Evolutionary conservation across 2,329 filamentous ascomycete genomes (phyloP).

Genomic region (Ambrosiella beaveri): DNA sequence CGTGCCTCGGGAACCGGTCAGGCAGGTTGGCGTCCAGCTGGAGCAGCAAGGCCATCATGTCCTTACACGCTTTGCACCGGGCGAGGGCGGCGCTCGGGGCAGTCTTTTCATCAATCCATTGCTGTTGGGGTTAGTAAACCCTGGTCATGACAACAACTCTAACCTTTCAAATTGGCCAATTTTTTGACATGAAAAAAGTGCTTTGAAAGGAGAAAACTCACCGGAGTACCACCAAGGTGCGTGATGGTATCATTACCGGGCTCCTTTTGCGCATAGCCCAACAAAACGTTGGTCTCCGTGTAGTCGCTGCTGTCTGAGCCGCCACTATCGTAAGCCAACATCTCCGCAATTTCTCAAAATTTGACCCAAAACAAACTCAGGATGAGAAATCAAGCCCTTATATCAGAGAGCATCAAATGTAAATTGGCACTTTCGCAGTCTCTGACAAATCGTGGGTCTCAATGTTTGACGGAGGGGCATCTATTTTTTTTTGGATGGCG

Average conservation of each 20-base stretch:
- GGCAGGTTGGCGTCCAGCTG: slow-evolving; percentile 86
- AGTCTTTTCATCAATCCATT: slow-evolving; percentile 61
- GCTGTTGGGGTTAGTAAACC: slow-evolving; percentile 29
- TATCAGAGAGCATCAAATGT: background rate
- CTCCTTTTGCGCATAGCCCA: slow-evolving; percentile 77
- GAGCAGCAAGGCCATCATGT: slow-evolving; percentile 66
- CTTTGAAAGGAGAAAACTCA: slow-evolving; percentile 29
- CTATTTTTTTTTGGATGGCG: slow-evolving; percentile 19
- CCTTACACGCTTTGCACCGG: slow-evolving; percentile 75
- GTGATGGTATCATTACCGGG: slow-evolving; percentile 67
- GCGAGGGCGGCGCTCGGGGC: slow-evolving; percentile 61
- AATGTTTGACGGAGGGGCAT: background rate
- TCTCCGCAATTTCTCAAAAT: slow-evolving; percentile 19
- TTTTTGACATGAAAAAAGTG: too few relatives aligned
- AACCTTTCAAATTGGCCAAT: too few relatives aligned
- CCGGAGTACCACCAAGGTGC: slow-evolving; percentile 71
- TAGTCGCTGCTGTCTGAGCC: slow-evolving; percentile 50
- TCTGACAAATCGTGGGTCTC: background rate
- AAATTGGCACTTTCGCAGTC: background rate
- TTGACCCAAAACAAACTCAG: background rate
- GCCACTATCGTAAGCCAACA: slow-evolving; percentile 76
- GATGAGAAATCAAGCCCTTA: background rate
- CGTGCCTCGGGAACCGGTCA: slow-evolving; percentile 69
- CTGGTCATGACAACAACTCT: background rate
- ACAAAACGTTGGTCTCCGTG: slow-evolving; percentile 69